These are phyloP conservation scores for Rhodamnia rubescens DNA, from an alignment of 345 rosid genomes.

Conservation along the genomic window DNA sequence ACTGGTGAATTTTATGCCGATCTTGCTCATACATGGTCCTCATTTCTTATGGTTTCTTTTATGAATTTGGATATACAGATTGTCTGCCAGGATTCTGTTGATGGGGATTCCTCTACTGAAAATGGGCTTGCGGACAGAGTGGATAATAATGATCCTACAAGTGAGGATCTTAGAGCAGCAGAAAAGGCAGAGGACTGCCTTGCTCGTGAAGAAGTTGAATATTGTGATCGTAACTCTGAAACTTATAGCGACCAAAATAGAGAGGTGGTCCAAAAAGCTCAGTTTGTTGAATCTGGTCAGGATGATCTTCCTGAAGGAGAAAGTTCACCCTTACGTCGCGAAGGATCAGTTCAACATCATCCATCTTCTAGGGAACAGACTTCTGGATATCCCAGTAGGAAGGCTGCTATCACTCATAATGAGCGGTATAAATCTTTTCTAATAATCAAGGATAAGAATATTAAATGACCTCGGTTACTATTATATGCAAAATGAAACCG, in stretches of 20 bases:
- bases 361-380: slow-evolving; percentile 26
- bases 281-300: slow-evolving; percentile 17
- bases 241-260: slow-evolving; percentile 17
- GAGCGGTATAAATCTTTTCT: slow-evolving; percentile 28
- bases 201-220: slow-evolving; percentile 15
- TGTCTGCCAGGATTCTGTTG: slow-evolving; percentile 54
- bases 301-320: slow-evolving; percentile 34
- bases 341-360: slow-evolving; percentile 15
- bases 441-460: neutral
- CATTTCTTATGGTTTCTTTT: neutral
- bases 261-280: slow-evolving; percentile 18
- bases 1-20: neutral
- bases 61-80: slow-evolving; percentile 45
- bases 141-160: slow-evolving; percentile 22
- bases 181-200: slow-evolving; percentile 24
- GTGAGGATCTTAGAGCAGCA: slow-evolving; percentile 21
- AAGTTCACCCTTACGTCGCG: slow-evolving; percentile 13
- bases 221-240: slow-evolving; percentile 20
- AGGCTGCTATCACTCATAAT: slow-evolving; percentile 18
- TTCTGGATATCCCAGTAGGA: slow-evolving; percentile 18
- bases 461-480: neutral
- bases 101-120: slow-evolving; percentile 45
- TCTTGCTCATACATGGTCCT: neutral
- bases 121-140: slow-evolving; percentile 20
- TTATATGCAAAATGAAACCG: neutral